Base-by-base conservation (phyloP, 495 filamentous ascomycete genomes). In the Hypoxylon subgilvum region DNA sequence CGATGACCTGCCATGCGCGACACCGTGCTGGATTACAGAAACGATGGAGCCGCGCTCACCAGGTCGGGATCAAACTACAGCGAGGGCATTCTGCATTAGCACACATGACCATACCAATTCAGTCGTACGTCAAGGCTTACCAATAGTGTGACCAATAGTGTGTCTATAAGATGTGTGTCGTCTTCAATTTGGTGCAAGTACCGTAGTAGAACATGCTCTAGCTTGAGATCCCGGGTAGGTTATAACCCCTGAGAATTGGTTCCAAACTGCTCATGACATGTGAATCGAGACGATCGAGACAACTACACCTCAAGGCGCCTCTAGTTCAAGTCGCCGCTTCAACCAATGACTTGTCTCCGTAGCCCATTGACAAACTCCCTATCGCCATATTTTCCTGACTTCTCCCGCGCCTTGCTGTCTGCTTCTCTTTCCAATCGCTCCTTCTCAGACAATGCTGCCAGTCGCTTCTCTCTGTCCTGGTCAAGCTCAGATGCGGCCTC, bases 401-500 rank as follows among this genome's bases (percentile, higher is more conserved):
- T 74, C 57, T 81, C 74, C 32, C 87, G 76, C 23, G 76, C 79
- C 39, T 66, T 73, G 22, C 86, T 82, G 39, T 96, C 90, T 1
- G 79, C 81, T 63, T 89, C 85, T 25, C 76, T 74, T 57, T 84
- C 82, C 13, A 75, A 71, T 39, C 85, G 76, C 55, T 96, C 91
- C 47, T 79, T 78, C 31, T 82, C 82, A 23, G 80, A 81, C 31
- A 94, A 78, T 3, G 85, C 82, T 1, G 84, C 81, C 16, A 97
- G 76, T 19, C 92, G 84, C 35, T 82, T 80, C 40, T 84, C 83
- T 14, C 94, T 88, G 41, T 88, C 85, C 30, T 79, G 61, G 69
- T 97, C 89, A 54, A 98, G 78, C 9, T 88, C 82, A 2, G 79
- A 77, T n/a, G 94, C 94, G 47, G 89, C 90, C 18, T 82, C 80